These are phyloP conservation scores for Narthecium ossifragum DNA, from an alignment of 106 monocot genomes.

Conservation along the genomic window DNA sequence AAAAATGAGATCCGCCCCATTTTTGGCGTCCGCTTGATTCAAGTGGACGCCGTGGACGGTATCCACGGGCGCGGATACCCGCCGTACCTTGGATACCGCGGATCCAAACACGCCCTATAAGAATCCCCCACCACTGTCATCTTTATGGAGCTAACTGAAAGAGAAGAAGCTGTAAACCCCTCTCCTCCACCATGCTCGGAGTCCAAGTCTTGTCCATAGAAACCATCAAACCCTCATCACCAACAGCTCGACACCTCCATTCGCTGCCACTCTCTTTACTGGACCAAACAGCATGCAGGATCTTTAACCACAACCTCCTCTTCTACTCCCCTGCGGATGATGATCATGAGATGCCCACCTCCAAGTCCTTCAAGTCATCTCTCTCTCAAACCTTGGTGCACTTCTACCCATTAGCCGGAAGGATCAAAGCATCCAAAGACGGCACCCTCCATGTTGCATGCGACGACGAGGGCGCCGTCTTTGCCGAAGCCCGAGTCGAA, in stretches of 20 bases:
- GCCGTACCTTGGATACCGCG: too few species aligned
- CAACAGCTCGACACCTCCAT: slow-evolving; percentile 4
- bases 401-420: slow-evolving; percentile 37
- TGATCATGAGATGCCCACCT: background rate
- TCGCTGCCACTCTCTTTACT: slow-evolving; percentile 15
- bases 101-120: too few species aligned
- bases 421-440: slow-evolving; percentile 8
- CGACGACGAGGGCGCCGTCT: slow-evolving; percentile 21
- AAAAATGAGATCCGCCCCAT: too few species aligned
- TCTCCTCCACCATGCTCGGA: slow-evolving; percentile 10
- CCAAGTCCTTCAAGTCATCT: slow-evolving; percentile 1
- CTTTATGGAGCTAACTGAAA: too few species aligned
- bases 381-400: slow-evolving; percentile 20
- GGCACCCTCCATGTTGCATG: slow-evolving; percentile 17
- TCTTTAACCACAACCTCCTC: slow-evolving; percentile 25
- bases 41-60: too few species aligned
- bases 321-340: slow-evolving; percentile 8
- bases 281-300: slow-evolving; percentile 16
- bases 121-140: too few species aligned
- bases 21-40: too few species aligned
- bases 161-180: too few species aligned
- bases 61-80: too few species aligned
- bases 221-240: slow-evolving; percentile 21
- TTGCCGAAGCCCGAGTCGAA: slow-evolving; percentile 13
- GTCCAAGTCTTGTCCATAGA: slow-evolving; percentile 14